A percentile compares a stretch with the other conserved stretches of the same genome.
Conservation (phyloP, 306 rosid genomes). For the Glycyrrhiza uralensis region DNA sequence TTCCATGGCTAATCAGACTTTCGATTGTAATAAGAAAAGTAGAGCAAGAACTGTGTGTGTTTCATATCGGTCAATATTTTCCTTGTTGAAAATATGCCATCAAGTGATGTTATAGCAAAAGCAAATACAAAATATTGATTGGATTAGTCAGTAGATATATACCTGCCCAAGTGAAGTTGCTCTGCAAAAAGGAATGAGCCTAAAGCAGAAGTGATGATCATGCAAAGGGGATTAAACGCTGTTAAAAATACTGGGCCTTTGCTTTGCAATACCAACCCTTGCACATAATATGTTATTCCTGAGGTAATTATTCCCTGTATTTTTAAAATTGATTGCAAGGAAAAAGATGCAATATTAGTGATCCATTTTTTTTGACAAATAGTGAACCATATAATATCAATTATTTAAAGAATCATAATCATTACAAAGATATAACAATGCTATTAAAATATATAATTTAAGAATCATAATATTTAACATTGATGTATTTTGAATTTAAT, state of each 20-base stretch:
- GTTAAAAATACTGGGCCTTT: conserved; percentile 73
- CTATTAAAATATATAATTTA: too few species aligned
- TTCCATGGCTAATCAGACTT: background rate
- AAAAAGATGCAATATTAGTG: background rate
- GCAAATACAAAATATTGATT: too few species aligned
- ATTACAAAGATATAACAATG: background rate
- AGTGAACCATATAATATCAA: background rate
- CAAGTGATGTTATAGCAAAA: too few species aligned
- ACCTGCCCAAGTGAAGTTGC: conserved; percentile 72
- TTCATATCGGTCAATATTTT: too few species aligned
- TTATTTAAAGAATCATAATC: background rate
- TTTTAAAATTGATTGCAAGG: background rate
- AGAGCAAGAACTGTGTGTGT: background rate
- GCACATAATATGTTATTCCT: conserved; percentile 62
- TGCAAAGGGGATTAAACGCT: conserved; percentile 77
- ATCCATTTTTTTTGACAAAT: too few species aligned
- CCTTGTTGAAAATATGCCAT: too few species aligned
- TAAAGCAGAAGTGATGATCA: conserved; percentile 52
- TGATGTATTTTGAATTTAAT: too few species aligned
- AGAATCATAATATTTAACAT: too few species aligned
- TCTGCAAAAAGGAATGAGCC: conserved; percentile 59
- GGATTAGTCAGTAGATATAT: too few species aligned
- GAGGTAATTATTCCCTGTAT: conserved; percentile 64
- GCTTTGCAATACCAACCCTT: conserved; percentile 58
- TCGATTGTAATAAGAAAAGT: background rate